These are phyloP conservation scores for Ehretia macrophylla DNA, from an alignment of 257 asterid species.

Conservation along the genomic window DNA sequence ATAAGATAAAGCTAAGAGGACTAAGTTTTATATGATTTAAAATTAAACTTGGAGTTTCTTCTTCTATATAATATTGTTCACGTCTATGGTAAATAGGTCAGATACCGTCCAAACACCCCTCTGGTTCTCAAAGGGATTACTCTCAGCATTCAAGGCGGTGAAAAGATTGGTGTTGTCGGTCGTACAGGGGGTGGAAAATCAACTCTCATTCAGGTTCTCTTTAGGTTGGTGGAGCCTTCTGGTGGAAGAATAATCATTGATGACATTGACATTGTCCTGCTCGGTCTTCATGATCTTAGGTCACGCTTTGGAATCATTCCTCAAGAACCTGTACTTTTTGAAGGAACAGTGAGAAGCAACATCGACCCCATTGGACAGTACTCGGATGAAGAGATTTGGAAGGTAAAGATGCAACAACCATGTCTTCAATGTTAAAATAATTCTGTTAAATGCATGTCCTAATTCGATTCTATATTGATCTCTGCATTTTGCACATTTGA, in stretches of 20 bases:
- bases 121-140: conserved; percentile 76
- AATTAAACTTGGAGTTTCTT: no score
- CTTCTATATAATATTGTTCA: background rate
- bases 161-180: conserved; percentile 94
- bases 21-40: no score
- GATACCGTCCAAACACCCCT: conserved; percentile 87
- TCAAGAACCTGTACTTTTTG: conserved; percentile 96
- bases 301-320: conserved; percentile 97
- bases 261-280: conserved; percentile 54
- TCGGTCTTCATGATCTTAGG: conserved; percentile 95
- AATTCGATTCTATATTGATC: no score
- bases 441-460: no score
- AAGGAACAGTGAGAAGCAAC: conserved; percentile 96
- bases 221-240: conserved; percentile 93
- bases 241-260: conserved; percentile 72
- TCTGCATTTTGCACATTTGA: no score
- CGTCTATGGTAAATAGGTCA: conserved; percentile 48
- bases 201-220: conserved; percentile 85
- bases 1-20: no score
- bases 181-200: conserved; percentile 99
- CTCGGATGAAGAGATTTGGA: conserved; percentile 93
- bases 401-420: no score
- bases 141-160: conserved; percentile 76
- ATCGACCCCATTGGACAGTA: conserved; percentile 77
- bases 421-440: no score